Evolutionary conservation across 768 basidiomycete species (phyloP).

Genomic region (Termitomyces sp.): DNA sequence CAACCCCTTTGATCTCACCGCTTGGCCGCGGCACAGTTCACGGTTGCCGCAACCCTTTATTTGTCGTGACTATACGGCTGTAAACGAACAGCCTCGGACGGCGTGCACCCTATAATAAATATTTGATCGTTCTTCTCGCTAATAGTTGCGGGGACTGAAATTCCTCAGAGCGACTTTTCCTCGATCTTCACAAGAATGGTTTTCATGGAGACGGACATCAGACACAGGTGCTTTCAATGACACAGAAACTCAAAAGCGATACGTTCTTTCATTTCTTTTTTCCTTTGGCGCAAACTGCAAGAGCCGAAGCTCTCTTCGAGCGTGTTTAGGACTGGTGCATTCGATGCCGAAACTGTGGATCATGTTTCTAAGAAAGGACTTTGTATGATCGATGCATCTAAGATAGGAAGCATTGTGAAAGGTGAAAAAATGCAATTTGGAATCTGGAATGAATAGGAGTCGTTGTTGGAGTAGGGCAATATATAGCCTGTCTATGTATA

Average conservation of each 20-base stretch:
- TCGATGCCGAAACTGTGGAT: not conserved
- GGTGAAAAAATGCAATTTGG: not conserved
- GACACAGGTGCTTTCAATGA: not conserved
- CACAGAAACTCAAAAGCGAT: not conserved
- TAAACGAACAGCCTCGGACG: no score
- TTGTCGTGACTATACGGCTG: no score
- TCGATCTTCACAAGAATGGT: not conserved
- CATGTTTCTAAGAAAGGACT: not conserved
- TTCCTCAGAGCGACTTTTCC: not conserved
- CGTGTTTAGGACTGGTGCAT: not conserved
- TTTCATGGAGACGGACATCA: not conserved
- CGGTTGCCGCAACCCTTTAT: no score
- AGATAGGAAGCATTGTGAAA: not conserved
- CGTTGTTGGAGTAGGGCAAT: no score
- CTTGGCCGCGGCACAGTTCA: slow-evolving; percentile 23
- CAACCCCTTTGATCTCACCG: not conserved
- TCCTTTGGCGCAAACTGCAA: not conserved
- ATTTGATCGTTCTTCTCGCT: no score
- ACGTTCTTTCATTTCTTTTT: not conserved
- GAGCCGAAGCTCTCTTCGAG: not conserved
- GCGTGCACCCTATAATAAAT: no score
- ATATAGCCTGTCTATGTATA: no score
- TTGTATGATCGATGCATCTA: not conserved
- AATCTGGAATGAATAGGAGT: no score
- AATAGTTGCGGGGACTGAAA: not conserved